A percentile compares a stretch with the other conserved stretches of the same genome.
phyloP scores from a whole-genome alignment of 179 eudicot genomes.

The Beta lomatogona region DNA sequence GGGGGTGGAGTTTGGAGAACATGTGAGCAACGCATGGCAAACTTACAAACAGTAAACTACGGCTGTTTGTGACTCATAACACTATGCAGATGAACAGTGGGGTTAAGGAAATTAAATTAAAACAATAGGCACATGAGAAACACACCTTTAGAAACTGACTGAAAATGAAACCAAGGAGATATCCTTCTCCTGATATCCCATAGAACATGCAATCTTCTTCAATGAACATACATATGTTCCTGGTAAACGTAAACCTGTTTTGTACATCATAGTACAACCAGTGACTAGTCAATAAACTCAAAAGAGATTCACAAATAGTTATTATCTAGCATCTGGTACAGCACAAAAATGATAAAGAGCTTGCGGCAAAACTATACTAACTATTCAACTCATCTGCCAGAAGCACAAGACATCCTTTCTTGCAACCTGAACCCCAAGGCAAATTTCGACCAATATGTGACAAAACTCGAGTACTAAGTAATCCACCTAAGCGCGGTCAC shows the following conservation, averaged over 20 bases:
- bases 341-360: background rate
- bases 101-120: too few relatives aligned
- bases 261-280: background rate
- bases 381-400: conserved; percentile 86
- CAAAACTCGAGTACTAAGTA: background rate
- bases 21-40: too few relatives aligned
- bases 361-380: background rate
- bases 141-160: conserved; percentile 92
- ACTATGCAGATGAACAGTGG: too few relatives aligned
- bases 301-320: background rate
- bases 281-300: background rate
- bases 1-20: too few relatives aligned
- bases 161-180: conserved; percentile 73
- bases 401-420: conserved; percentile 86
- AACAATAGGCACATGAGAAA: background rate
- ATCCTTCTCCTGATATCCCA: conserved; percentile 84
- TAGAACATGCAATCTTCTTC: conserved; percentile 80
- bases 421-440: conserved; percentile 82
- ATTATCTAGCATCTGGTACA: background rate
- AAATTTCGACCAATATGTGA: conserved; percentile 4
- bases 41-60: too few relatives aligned
- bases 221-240: conserved; percentile 91
- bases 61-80: too few relatives aligned
- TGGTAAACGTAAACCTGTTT: conserved; percentile 48
- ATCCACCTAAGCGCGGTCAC: background rate